Evolutionary conservation across 1,139 yeast genomes (phyloP), one percentile per base, ranked within the genome.

Genomic region (Pichia sp.): DNA sequence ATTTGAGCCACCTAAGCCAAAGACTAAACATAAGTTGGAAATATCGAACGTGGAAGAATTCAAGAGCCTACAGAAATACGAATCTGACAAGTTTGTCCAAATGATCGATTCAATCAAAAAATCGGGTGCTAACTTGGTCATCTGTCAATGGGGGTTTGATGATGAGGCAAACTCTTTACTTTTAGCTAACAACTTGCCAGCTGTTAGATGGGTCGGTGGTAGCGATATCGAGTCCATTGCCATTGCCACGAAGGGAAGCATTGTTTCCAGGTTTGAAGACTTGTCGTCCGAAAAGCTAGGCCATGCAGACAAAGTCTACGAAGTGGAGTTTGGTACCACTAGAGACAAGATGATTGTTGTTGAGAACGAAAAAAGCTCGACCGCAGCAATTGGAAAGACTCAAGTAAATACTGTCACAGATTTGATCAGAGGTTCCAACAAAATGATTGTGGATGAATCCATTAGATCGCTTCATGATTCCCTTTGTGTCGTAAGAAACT

Each of bases 111-210:
- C 79, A 59, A 96, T 93, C 54, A 92, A 95, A 73, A 81, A 79
- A 26, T 79, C 96, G 0, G 99, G 99, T 40, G 99, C 99, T 40
- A 93, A 92, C 70, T 82, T 92, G 52, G 99, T 93, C 56, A 95
- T 95, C 44, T 93, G 99, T 75, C 99, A 93, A 75, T 93, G 99
- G 99, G 99, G 99, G 13, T 95, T 95, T 68, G 99, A 95, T 70
- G 99, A 95, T 71, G 99, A 95, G 75, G 99, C 99, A 46, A 95
- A 93, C 73, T 97, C 95, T 72, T 75, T 93, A 68, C 78, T 93
- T 60, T 77, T 92, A 64, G 89, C 95, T 64, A 90, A 92, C 71
- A 81, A 88, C 47, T 79, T 93, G 61, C 96, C 96, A 52, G 98
- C 99, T 41, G 95, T 95, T 47, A 85, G 99, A 77, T 95, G 99